Conservation (phyloP, 2,329 filamentous ascomycete genomes). For the Paraconiothyrium brasiliense region DNA sequence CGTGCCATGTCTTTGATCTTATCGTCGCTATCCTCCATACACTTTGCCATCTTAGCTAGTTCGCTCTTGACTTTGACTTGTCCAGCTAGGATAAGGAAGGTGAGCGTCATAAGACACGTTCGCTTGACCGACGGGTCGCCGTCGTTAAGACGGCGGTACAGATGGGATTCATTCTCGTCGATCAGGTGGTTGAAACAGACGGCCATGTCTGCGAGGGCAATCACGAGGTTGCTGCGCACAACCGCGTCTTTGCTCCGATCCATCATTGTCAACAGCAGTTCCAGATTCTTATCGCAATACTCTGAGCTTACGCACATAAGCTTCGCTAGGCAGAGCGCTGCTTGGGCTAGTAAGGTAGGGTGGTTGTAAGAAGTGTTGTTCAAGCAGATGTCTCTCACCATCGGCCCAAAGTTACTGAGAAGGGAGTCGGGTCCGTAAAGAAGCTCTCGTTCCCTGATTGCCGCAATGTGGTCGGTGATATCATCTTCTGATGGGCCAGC, state of each 20-base stretch:
- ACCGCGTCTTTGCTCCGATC: constrained; percentile 92
- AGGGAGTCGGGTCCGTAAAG: constrained; percentile 85
- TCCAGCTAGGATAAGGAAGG: constrained; percentile 94
- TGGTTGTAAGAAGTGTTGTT: constrained; percentile 95
- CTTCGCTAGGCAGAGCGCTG: constrained; percentile 94
- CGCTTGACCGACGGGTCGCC: constrained; percentile 89
- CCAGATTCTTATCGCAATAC: constrained; percentile 93
- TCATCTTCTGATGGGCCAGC: constrained; percentile 95
- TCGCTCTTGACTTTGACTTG: constrained; percentile 99
- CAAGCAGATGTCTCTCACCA: constrained; percentile 88
- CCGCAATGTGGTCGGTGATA: constrained; percentile 85
- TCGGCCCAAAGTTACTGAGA: constrained; percentile 86
- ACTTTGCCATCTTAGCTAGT: constrained; percentile 98
- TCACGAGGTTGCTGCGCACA: constrained; percentile 94
- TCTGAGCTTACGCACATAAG: constrained; percentile 98
- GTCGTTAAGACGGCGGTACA: constrained; percentile 93
- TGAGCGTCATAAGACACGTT: constrained; percentile 97
- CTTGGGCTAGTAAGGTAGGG: constrained; percentile 88
- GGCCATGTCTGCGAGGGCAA: constrained; percentile 97
- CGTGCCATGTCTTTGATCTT: constrained; percentile 90
- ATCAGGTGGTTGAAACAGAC: constrained; percentile 99
- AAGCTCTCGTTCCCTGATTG: constrained; percentile 85
- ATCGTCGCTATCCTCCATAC: constrained; percentile 94
- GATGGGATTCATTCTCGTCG: constrained; percentile 98
- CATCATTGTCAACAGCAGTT: constrained; percentile 96